Evolutionary conservation across 371 early-diverging fungal genomes (phyloP).

Genomic region (Massospora cicadina): DNA sequence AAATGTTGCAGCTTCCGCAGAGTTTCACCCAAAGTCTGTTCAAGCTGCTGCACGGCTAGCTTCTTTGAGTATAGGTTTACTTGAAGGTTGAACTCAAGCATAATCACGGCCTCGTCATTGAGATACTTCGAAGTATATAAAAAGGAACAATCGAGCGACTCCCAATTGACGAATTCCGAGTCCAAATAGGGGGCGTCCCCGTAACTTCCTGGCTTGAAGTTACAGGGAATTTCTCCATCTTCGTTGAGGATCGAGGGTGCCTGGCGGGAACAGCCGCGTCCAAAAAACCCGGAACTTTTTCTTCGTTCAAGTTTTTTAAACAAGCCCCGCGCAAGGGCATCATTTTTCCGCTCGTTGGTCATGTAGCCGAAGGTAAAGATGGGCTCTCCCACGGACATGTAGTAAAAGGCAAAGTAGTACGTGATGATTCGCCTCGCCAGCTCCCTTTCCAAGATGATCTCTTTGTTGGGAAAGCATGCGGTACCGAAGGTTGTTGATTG

Average conservation of each 20-base stretch:
- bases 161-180: not conserved
- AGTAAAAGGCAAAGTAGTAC: not conserved
- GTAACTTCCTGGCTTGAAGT: not conserved
- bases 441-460: not conserved
- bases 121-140: not conserved
- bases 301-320: not conserved
- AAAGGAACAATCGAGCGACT: not conserved
- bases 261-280: too few relatives aligned
- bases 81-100: not conserved
- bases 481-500: not conserved
- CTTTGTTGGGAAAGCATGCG: not conserved
- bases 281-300: too few relatives aligned
- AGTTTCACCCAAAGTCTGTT: not conserved
- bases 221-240: not conserved
- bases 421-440: not conserved
- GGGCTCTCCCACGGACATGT: not conserved
- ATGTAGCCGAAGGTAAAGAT: not conserved
- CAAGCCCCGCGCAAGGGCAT: not conserved
- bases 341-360: not conserved
- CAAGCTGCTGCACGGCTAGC: not conserved
- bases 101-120: not conserved
- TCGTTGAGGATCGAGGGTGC: not conserved
- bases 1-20: not conserved
- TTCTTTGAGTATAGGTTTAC: not conserved
- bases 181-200: not conserved